Evolutionary conservation across 163 green algal genomes (phyloP).

Genomic region (Chlamydomonas reinhardtii): DNA sequence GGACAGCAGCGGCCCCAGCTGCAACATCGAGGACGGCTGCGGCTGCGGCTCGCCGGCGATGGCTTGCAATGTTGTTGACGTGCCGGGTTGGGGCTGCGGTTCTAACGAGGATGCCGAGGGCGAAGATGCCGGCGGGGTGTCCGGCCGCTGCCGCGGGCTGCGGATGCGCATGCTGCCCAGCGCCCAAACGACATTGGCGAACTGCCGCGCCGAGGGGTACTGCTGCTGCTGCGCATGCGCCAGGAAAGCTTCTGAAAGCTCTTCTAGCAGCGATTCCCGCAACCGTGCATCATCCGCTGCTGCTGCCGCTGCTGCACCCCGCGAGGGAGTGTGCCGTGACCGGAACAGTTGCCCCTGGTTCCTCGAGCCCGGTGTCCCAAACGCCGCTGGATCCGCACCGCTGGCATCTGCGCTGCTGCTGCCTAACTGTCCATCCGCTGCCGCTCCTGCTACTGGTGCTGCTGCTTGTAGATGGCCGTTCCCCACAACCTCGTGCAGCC

Average conservation of each 20-base stretch:
- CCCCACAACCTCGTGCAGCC: neutral
- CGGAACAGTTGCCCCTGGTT: no score
- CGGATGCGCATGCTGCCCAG: conserved; percentile 20
- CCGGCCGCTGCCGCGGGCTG: no score
- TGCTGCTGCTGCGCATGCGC: neutral
- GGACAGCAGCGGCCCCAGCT: conserved; percentile 3
- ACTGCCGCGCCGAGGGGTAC: conserved; percentile 35
- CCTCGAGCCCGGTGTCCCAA: no score
- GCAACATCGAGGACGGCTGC: neutral
- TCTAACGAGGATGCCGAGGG: neutral
- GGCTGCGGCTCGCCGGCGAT: neutral
- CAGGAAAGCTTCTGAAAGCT: conserved; percentile 19
- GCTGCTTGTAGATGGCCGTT: neutral
- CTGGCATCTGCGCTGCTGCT: no score
- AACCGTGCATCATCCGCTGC: neutral
- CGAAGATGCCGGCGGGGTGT: neutral
- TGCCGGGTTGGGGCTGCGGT: no score
- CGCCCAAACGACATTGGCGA: conserved; percentile 52
- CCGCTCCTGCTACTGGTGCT: neutral
- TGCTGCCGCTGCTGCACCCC: neutral
- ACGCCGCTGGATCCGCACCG: no score
- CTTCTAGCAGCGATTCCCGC: neutral
- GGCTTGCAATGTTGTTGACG: neutral
- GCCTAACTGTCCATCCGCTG: neutral
- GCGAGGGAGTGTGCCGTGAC: no score